Conservation (phyloP, 495 filamentous ascomycete species). For the Xylaria castorea region DNA sequence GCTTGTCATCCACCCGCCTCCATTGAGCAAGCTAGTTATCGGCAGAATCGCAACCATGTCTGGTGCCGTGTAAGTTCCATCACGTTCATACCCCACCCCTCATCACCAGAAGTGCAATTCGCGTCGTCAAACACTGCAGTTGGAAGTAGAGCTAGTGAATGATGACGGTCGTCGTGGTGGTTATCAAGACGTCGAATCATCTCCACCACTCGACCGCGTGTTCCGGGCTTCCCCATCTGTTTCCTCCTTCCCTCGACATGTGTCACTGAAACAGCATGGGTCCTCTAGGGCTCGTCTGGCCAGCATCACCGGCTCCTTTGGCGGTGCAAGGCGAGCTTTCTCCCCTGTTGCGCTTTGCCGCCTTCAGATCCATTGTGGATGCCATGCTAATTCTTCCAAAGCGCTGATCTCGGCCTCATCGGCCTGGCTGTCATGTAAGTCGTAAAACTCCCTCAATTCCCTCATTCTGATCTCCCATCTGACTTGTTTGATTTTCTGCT, state of each 20-base stretch:
- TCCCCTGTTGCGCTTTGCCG: constrained; percentile 37
- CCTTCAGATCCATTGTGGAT: constrained; percentile 32
- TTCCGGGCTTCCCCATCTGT: constrained; percentile 22
- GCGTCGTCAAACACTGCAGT: constrained; percentile 20
- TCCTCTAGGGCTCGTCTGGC: constrained; percentile 83
- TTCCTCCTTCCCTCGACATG: constrained; percentile 28
- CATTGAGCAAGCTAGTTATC: constrained; percentile 34
- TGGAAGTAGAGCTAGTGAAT: not conserved
- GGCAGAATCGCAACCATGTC: constrained; percentile 51
- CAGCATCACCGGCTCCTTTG: constrained; percentile 72
- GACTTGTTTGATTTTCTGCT: constrained; percentile 25
- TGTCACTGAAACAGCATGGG: constrained; percentile 61
- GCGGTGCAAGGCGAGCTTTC: constrained; percentile 56
- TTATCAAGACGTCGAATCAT: not conserved
- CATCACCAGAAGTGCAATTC: not conserved
- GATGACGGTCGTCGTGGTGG: not conserved
- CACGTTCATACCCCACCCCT: constrained; percentile 40
- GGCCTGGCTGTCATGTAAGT: constrained; percentile 96
- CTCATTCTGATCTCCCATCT: constrained; percentile 13
- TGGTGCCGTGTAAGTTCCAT: constrained; percentile 60
- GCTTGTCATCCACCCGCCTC: constrained; percentile 24
- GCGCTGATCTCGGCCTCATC: constrained; percentile 96
- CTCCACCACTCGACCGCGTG: constrained; percentile 30
- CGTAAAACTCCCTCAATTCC: not conserved
- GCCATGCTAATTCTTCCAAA: constrained; percentile 59